These are phyloP conservation scores for Protoeuglena noctilucae DNA, from an alignment of 139 green algal genomes.

Conservation along the genomic window DNA sequence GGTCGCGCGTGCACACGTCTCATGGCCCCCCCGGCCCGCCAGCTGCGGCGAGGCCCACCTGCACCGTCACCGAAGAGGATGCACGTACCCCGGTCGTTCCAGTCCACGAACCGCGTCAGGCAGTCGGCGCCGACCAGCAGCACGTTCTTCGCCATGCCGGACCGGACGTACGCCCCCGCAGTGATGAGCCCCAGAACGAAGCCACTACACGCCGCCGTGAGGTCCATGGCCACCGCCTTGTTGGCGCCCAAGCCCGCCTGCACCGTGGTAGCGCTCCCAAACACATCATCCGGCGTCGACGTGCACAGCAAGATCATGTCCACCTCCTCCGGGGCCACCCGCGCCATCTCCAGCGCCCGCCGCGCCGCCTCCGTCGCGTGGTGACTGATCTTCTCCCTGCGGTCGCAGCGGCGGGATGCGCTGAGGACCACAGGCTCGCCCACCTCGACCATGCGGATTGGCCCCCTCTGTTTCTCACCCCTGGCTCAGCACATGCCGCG, in stretches of 20 bases:
- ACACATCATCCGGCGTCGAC: conserved; percentile 83
- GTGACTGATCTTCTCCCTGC: conserved; percentile 19
- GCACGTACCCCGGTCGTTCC: conserved; percentile 79
- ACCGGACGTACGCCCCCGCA: conserved; percentile 60
- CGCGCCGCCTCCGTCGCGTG: conserved; percentile 46
- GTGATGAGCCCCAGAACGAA: conserved; percentile 92
- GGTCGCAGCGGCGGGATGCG: too few relatives aligned
- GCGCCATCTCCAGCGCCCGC: conserved; percentile 73
- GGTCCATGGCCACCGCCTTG: conserved; percentile 75
- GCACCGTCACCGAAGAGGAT: conserved; percentile 96
- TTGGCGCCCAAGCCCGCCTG: conserved; percentile 70
- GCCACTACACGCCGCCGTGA: conserved; percentile 92
- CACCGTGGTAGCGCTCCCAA: conserved; percentile 72
- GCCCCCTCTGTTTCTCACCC: conserved; percentile 71
- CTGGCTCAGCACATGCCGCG: conserved; percentile 46
- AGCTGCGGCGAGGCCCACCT: too few relatives aligned
- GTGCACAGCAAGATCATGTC: conserved; percentile 90
- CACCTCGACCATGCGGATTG: conserved; percentile 54
- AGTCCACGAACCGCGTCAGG: conserved; percentile 84
- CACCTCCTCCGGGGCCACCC: conserved; percentile 55
- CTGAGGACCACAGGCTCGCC: conserved; percentile 86
- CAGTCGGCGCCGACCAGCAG: conserved; percentile 88
- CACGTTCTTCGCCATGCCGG: conserved; percentile 48
- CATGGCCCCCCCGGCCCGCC: too few relatives aligned
- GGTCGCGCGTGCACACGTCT: too few relatives aligned